Evolutionary conservation across 2,329 filamentous ascomycete genomes (phyloP), one percentile per base, ranked within the genome.

Genomic region (Hypoxylon rubiginosum): DNA sequence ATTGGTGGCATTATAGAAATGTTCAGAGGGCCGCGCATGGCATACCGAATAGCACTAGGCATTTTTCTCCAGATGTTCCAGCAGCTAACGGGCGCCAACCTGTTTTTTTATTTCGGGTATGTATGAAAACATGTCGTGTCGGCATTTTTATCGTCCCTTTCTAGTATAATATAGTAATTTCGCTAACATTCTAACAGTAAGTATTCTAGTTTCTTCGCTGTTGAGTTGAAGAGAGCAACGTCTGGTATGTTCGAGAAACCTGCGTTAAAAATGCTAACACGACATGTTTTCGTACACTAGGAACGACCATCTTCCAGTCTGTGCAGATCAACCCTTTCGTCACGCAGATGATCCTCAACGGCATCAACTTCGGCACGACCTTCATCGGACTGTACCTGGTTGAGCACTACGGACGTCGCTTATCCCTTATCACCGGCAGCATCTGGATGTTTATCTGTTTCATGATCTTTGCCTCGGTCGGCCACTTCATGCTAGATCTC

Each of bases 361-460:
- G 83, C 2, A 90, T 92, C 71, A 92, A 92, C 73, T 90, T 92
- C 10, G 80, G 83, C 55, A 87, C 87, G 66, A 92, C 90, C 6
- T 88, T 92, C 68, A 83, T 86, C 24, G 90, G 90, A 58, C 81
- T 92, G n/a, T 92, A 89, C 73, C 81, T 92, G n/a, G 87, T 92
- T 13, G 89, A 92, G 75, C 84, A 89, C 64, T 89, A 85, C 50
- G 90, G 90, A 61, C 87, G 90, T 6, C 86, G 90, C 52, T 85
- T 85, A 69, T 88, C 86, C 2, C 81, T 92, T 1, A 87, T 91
- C 50, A 75, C 79, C 0, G 90, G 90, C n/a, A 86, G 86, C 2
- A 75, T 86, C 0, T 90, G 89, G 86, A 86, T 86, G 84, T 83
- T 82, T 19, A 67, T 82, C 11, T 91, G 88, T 76, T 90, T 91